Percentiles rank a stretch among this genome's conserved stretches.
Evolutionary conservation across 768 basidiomycete genomes (phyloP).

Genomic region (Termitomyces sp.): DNA sequence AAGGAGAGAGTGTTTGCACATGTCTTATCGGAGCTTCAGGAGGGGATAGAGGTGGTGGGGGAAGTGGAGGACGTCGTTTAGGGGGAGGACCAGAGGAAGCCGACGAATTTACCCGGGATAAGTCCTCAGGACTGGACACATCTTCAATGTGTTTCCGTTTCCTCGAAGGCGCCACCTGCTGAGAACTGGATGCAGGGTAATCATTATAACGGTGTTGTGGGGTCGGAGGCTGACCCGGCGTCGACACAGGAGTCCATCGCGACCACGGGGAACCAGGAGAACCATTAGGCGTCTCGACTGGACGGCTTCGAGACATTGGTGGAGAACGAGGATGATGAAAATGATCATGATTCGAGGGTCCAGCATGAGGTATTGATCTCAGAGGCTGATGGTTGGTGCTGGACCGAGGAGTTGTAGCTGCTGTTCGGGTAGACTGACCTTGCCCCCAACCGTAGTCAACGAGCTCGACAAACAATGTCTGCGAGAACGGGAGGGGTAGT

Average conservation of each 20-base stretch:
- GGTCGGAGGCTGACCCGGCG: slow-evolving; percentile 42
- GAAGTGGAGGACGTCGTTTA: slow-evolving; percentile 34
- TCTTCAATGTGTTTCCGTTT: slow-evolving; percentile 48
- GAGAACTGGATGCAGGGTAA: slow-evolving; percentile 29
- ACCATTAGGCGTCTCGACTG: slow-evolving; percentile 7
- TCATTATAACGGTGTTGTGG: slow-evolving; percentile 36
- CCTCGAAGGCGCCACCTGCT: slow-evolving; percentile 32
- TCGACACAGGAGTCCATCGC: slow-evolving; percentile 43
- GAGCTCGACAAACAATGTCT: slow-evolving; percentile 74
- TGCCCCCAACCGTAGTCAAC: slow-evolving; percentile 57
- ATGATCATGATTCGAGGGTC: slow-evolving; percentile 12
- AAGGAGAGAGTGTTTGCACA: slow-evolving; percentile 54
- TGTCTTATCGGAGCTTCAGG: slow-evolving; percentile 26
- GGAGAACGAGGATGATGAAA: slow-evolving; percentile 14
- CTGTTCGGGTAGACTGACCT: slow-evolving; percentile 32
- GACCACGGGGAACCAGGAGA: slow-evolving; percentile 39
- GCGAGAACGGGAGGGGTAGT: slow-evolving; percentile 57
- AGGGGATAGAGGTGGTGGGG: slow-evolving; percentile 25
- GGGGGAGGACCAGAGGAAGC: slow-evolving; percentile 24
- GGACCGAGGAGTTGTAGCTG: slow-evolving; percentile 18
- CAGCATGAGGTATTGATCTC: slow-evolving; percentile 12
- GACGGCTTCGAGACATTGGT: slow-evolving; percentile 14
- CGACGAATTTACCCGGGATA: slow-evolving; percentile 18
- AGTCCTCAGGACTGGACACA: slow-evolving; percentile 20
- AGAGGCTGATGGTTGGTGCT: slow-evolving; percentile 19